phyloP scores from a whole-genome alignment of 768 basidiomycete species.

The Phylloporus sp. region DNA sequence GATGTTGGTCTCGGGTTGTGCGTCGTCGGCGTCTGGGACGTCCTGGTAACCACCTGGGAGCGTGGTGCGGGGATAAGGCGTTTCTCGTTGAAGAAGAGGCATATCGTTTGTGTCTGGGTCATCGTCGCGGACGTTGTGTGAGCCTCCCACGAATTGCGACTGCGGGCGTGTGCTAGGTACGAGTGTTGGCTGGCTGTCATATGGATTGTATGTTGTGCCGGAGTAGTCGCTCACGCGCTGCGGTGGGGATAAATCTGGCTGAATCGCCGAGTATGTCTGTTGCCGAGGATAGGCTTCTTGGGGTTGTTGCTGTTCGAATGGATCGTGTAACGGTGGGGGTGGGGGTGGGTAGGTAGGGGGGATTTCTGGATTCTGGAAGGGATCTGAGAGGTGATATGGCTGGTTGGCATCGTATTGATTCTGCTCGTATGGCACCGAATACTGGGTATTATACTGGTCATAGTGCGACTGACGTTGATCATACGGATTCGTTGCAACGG shows the following conservation, averaged over 20 bases:
- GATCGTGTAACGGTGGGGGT: slow-evolving; percentile 17
- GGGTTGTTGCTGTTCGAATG: slow-evolving; percentile 22
- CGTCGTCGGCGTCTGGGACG: slow-evolving; percentile 29
- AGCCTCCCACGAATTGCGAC: slow-evolving; percentile 21
- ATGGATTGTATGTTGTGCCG: slow-evolving; percentile 19
- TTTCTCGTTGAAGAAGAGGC: slow-evolving; percentile 55
- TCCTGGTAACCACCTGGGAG: slow-evolving; percentile 43
- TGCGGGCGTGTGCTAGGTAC: slow-evolving; percentile 23
- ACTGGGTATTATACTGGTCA: slow-evolving; percentile 28
- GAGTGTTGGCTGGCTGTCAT: slow-evolving; percentile 16
- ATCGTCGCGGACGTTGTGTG: slow-evolving; percentile 42
- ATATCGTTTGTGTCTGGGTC: slow-evolving; percentile 60
- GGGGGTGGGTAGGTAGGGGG: slow-evolving; percentile 11
- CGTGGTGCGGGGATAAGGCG: slow-evolving; percentile 31
- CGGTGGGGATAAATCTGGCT: slow-evolving; percentile 19
- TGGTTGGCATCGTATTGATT: slow-evolving; percentile 31
- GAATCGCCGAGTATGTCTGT: slow-evolving; percentile 19
- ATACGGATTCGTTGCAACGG: slow-evolving; percentile 34
- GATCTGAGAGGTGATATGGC: slow-evolving; percentile 38
- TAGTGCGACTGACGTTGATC: slow-evolving; percentile 36
- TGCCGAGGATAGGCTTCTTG: slow-evolving; percentile 18
- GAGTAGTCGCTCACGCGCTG: slow-evolving; percentile 13
- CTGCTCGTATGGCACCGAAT: slow-evolving; percentile 33
- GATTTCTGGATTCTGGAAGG: slow-evolving; percentile 25
- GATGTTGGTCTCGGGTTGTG: slow-evolving; percentile 51